These are phyloP conservation scores for Colletotrichum tropicicola DNA, from an alignment of 2,329 filamentous ascomycete genomes.

Conservation along the genomic window DNA sequence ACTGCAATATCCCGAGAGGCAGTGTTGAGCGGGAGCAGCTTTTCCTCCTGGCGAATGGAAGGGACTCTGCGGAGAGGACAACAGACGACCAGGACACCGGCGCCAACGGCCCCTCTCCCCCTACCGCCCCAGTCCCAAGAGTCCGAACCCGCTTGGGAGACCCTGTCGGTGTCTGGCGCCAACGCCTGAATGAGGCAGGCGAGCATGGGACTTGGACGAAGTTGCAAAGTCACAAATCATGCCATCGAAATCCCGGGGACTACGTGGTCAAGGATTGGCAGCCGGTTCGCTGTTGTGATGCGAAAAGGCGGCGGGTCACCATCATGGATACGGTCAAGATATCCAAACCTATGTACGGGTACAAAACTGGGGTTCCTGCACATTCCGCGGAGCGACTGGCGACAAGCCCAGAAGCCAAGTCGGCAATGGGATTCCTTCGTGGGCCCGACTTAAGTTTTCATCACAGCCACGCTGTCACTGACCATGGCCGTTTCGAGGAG, in stretches of 20 bases:
- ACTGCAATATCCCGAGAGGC: conserved; percentile 7
- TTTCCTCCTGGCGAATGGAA: neutral
- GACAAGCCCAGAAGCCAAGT: conserved; percentile 17
- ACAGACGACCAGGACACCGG: conserved; percentile 16
- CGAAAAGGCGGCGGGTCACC: neutral
- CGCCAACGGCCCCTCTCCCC: conserved; percentile 15
- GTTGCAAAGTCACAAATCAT: conserved; percentile 3
- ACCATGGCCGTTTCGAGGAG: too few species aligned
- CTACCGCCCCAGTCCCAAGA: conserved; percentile 1
- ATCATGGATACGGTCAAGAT: too few species aligned
- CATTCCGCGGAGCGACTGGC: neutral
- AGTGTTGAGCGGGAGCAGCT: conserved; percentile 5
- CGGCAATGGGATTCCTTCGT: conserved; percentile 5
- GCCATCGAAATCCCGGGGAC: neutral
- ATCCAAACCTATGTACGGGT: too few species aligned
- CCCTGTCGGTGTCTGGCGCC: conserved; percentile 12
- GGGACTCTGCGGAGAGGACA: neutral
- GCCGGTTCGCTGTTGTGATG: neutral
- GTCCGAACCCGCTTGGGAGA: conserved; percentile 9
- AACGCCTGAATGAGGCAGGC: conserved; percentile 11
- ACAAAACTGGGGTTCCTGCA: too few species aligned
- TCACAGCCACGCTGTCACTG: neutral
- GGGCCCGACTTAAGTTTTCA: neutral
- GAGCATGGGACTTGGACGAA: neutral
- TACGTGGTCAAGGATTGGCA: conserved; percentile 8